Conservation (phyloP, 2,329 filamentous ascomycete genomes). For the Penicillium sp. region DNA sequence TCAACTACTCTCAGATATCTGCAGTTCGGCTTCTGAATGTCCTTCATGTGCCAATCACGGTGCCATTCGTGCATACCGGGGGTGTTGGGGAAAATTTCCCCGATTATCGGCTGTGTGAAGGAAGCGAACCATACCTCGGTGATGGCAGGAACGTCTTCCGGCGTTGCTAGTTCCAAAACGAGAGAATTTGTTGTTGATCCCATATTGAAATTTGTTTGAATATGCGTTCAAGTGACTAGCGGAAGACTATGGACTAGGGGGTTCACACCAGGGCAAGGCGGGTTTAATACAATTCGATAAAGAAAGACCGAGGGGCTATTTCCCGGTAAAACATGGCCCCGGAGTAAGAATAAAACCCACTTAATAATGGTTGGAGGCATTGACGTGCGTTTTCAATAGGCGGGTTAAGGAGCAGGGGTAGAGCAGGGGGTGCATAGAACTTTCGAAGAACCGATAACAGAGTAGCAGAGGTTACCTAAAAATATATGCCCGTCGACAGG, state of each 20-base stretch:
- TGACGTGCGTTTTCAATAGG: background rate
- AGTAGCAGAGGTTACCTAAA: background rate
- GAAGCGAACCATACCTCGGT: constrained; percentile 27
- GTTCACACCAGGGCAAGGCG: too few species aligned
- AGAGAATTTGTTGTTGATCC: background rate
- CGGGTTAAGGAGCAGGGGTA: background rate
- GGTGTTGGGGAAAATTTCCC: constrained; percentile 29
- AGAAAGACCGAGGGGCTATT: background rate
- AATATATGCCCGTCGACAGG: background rate
- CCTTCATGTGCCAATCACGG: constrained; percentile 19
- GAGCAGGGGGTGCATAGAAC: background rate
- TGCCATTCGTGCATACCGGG: constrained; percentile 29
- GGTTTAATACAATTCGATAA: background rate
- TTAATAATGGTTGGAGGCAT: background rate
- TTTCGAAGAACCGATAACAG: background rate
- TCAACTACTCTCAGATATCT: constrained; percentile 31
- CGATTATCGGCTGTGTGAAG: constrained; percentile 24
- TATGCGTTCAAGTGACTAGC: background rate
- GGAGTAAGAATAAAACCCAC: background rate
- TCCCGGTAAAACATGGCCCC: background rate
- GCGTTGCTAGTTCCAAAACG: constrained; percentile 16
- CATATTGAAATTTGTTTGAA: background rate
- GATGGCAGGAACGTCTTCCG: constrained; percentile 25
- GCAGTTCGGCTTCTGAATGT: constrained; percentile 18
- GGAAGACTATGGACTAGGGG: background rate